Conservation (phyloP, 1,284 basidiomycete species). For the Leccinum solheimii region DNA sequence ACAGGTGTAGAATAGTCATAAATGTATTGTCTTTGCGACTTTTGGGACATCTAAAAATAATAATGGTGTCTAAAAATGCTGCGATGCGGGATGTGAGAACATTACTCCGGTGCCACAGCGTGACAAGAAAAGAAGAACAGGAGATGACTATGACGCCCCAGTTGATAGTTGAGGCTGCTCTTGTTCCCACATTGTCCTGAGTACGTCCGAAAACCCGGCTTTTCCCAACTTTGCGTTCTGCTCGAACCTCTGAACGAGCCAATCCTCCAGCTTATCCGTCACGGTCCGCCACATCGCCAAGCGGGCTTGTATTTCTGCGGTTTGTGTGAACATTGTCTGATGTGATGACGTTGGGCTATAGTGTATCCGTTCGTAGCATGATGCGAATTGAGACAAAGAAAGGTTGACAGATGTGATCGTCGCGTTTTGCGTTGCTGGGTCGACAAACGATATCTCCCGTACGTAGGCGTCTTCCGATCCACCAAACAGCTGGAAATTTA, state of each 20-base stretch:
- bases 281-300: conserved; percentile 76
- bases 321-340: conserved; percentile 73
- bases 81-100: conserved; percentile 6
- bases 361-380: conserved; percentile 86
- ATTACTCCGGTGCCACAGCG: conserved; percentile 5
- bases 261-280: conserved; percentile 79
- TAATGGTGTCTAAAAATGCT: conserved; percentile 23
- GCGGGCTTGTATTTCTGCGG: conserved; percentile 82
- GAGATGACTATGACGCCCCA: conserved; percentile 19
- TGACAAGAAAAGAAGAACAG: background rate
- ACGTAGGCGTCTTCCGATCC: conserved; percentile 93
- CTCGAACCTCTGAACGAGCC: conserved; percentile 82
- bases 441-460: conserved; percentile 89
- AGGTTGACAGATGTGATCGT: conserved; percentile 90
- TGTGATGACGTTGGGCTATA: conserved; percentile 70
- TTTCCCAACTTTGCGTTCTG: conserved; percentile 87
- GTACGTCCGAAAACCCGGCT: conserved; percentile 83
- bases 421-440: conserved; percentile 75
- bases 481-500: conserved; percentile 67
- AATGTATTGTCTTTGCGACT: conserved; percentile 26
- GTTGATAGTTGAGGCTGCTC: conserved; percentile 41
- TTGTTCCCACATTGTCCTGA: conserved; percentile 71
- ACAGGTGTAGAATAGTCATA: conserved; percentile 33
- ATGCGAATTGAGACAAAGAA: conserved; percentile 85
- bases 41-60: conserved; percentile 27